Evolutionary conservation across 2,329 filamentous ascomycete species (phyloP), one percentile per base, ranked within the genome.

Genomic region (Fusarium sp.): DNA sequence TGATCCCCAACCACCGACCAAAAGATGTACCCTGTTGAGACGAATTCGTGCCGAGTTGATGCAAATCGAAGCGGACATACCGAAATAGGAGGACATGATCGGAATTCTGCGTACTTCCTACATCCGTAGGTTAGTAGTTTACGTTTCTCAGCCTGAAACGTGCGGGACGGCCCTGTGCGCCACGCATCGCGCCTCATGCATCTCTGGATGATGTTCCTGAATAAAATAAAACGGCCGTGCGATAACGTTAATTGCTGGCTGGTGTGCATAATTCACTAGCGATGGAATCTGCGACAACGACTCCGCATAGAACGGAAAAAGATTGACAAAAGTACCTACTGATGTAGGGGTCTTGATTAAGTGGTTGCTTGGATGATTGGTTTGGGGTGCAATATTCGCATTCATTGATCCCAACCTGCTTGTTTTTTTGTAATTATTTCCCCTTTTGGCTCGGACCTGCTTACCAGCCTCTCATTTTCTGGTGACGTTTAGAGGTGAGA

Each of bases 381-480:
- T 37, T 63, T 49, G 56, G 33, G 39, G 6, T 41, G 27, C 17
- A 43, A 44, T n/a, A 25, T 35, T 49, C 32, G 62, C 46, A n/a
- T 39, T 67, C 32, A 30, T 49, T 47, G 35, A 30, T 47, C 45
- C 48, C 62, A 70, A 56, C 66, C 62, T 63, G 30, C 66, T 46
- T 59, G 56, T 62, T 67, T 70, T 70, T 50, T 41, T 41, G 43
- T 17, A 15, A 23, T 15, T 35, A 43, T 47, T 69, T 69, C 35
- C 65, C 49, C 37, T 50, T 68, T 67, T 54, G 32, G 46, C 41
- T 35, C 22, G 32, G 32, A 48, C 47, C 30, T 35, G 50, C 40
- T 65, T 27, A 49, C 66, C 65, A 68, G 50, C 66, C 66, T 61
- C 66, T 41, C 20, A 10, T 58, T 55, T 69, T 68, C 27, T 45